Evolutionary conservation across 2,329 filamentous ascomycete genomes (phyloP).

Genomic region (Ceratocystis colombiana): DNA sequence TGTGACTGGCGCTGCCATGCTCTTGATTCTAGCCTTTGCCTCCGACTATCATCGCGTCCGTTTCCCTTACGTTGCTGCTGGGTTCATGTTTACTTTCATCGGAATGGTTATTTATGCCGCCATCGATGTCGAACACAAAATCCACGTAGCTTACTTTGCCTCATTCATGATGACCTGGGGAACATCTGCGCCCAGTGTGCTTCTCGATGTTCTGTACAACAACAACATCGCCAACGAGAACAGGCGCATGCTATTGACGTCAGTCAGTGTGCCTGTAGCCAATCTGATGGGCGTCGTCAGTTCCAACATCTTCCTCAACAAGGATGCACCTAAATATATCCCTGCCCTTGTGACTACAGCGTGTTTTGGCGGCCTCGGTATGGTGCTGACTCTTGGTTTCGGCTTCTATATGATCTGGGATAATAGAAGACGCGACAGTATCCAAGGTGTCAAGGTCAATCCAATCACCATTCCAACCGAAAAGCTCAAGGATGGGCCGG

Average conservation of each 20-base stretch:
- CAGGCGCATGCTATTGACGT: constrained; percentile 58
- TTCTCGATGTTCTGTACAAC: constrained; percentile 60
- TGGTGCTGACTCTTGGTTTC: constrained; percentile 44
- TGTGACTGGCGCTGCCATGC: constrained; percentile 59
- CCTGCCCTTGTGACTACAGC: constrained; percentile 56
- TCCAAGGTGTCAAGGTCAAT: constrained; percentile 42
- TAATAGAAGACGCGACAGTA: constrained; percentile 44
- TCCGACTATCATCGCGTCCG: constrained; percentile 57
- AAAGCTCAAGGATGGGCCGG: constrained; percentile 41
- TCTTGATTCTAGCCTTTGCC: constrained; percentile 60
- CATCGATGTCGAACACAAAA: constrained; percentile 51
- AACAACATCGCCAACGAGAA: constrained; percentile 75
- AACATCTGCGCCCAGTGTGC: constrained; percentile 61
- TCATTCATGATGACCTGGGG: constrained; percentile 79
- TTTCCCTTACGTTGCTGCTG: constrained; percentile 64
- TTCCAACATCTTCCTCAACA: constrained; percentile 56
- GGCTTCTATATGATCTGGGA: constrained; percentile 52
- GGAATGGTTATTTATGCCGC: constrained; percentile 71
- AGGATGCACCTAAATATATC: constrained; percentile 57
- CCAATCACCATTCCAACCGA: constrained; percentile 42
- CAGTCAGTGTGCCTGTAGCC: constrained; percentile 61
- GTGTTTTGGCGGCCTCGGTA: constrained; percentile 52
- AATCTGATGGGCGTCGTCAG: constrained; percentile 66
- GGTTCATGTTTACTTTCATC: constrained; percentile 62
- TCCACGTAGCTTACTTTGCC: constrained; percentile 63